Conservation (phyloP, 495 filamentous ascomycete genomes). For the Amphirosellinia nigrospora region DNA sequence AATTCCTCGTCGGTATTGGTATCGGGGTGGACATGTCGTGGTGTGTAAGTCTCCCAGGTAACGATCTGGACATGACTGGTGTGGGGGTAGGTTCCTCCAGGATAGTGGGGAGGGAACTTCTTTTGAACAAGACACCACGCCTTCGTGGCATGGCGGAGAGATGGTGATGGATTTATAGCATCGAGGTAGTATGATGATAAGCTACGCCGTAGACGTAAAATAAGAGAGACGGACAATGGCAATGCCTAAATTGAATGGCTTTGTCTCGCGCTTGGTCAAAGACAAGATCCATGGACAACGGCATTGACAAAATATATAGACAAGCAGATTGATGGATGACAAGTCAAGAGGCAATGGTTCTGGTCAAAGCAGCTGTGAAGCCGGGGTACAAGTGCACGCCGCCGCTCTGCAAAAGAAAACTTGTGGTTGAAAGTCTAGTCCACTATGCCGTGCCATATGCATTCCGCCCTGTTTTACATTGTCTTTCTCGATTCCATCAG, state of each 20-base stretch:
- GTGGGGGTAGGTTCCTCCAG: neutral
- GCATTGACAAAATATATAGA: neutral
- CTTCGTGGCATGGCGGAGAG: neutral
- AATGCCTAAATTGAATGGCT: neutral
- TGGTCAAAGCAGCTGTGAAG: neutral
- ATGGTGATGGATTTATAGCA: neutral
- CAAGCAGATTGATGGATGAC: too few relatives aligned
- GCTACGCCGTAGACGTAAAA: neutral
- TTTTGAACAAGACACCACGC: neutral
- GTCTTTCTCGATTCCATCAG: constrained; percentile 5
- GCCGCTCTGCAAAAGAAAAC: neutral
- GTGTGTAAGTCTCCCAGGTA: neutral
- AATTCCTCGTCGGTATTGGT: neutral
- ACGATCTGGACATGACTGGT: neutral
- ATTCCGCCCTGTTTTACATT: neutral
- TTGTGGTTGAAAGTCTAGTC: neutral
- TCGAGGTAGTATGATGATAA: neutral
- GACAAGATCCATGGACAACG: neutral
- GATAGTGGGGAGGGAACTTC: neutral
- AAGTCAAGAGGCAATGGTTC: neutral
- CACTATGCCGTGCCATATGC: neutral
- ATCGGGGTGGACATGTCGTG: neutral
- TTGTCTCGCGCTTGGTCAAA: neutral
- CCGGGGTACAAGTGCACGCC: neutral
- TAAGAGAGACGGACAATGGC: neutral